phyloP scores from a whole-genome alignment of 208 protist genomes.

The Zelonia costaricensis region DNA sequence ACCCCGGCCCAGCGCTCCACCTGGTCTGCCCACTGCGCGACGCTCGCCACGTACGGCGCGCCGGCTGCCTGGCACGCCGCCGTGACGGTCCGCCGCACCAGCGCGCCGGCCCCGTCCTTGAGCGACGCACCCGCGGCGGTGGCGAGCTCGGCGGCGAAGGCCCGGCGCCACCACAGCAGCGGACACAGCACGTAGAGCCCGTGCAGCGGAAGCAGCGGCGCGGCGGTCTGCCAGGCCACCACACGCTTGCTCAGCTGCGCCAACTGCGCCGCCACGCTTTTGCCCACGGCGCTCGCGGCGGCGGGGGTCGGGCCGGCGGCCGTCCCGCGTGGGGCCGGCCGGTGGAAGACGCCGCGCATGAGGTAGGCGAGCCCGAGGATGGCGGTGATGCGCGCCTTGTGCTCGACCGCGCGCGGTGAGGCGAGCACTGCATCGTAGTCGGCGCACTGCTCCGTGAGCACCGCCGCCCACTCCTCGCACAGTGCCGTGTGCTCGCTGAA shows the following conservation, averaged over 20 bases:
- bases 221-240: slow-evolving; percentile 13
- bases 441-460: slow-evolving; percentile 14
- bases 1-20: slow-evolving; percentile 32
- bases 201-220: slow-evolving; percentile 24
- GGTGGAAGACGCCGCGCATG: slow-evolving; percentile 8
- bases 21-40: slow-evolving; percentile 19
- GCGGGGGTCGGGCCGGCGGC: background rate
- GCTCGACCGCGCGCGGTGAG: background rate
- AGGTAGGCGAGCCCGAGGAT: slow-evolving; percentile 11
- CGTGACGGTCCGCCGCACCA: slow-evolving; percentile 10
- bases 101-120: slow-evolving; percentile 7
- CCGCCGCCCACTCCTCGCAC: slow-evolving; percentile 19
- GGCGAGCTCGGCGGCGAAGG: slow-evolving; percentile 16
- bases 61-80: slow-evolving; percentile 9
- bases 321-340: background rate
- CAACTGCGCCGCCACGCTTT: slow-evolving; percentile 4
- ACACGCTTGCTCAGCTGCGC: slow-evolving; percentile 7
- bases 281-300: slow-evolving; percentile 2
- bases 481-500: slow-evolving; percentile 13
- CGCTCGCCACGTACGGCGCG: slow-evolving; percentile 2
- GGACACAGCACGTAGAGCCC: slow-evolving; percentile 30
- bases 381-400: slow-evolving; percentile 4
- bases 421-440: slow-evolving; percentile 13
- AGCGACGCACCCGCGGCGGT: background rate
- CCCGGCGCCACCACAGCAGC: slow-evolving; percentile 22